Base-by-base conservation (phyloP, 495 filamentous ascomycete genomes). In the Hypoxylon perforatum region DNA sequence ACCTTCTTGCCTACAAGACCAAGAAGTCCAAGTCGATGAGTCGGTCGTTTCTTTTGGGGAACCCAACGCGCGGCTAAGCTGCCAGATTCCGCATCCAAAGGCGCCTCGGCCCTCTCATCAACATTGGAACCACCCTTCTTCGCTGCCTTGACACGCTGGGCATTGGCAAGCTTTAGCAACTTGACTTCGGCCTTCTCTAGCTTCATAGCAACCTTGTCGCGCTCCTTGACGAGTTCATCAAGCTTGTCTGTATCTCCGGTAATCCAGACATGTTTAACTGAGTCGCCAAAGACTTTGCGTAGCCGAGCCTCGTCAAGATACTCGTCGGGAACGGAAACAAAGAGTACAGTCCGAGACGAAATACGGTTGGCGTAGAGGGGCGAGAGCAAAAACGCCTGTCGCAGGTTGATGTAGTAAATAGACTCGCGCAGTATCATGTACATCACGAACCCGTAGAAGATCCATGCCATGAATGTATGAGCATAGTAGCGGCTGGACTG, bases 351-450 rank as follows among this genome's bases (percentile, higher is more conserved):
- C 61, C 93, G 88, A 3, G 95, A 96, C 1, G 96, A 98, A 61
- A 98, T 89, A 67, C 94, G 92, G 69, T 87, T 91, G 48, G 93
- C 86, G 76, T 97, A 94, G 23, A 92, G 81, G 14, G 94, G 94
- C 36, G 93, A 94, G 58, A 97, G 84, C 48, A 95, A 82, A 79
- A 96, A 97, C 1, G 96, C 95, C 81, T 99, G 96, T 67, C 94
- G 92, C 59, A 98, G 76, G 76, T 97, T 97, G 85, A 97, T 91
- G 77, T 91, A 97, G 85, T 87, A 97, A 75, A 99, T 90, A 78
- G 87, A 89, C 78, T 99, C 95, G 46, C 96, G 87, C 62, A 94
- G 91, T 62, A 99, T 88, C 75, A 94, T 88, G 74, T 90, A 91
- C 79, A 97, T 90, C 68, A 99, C 81, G 70, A 97, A 95, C 46